These are phyloP conservation scores for Trichoderma asperellum DNA, from an alignment of 2,329 filamentous ascomycete genomes.

Conservation along the genomic window DNA sequence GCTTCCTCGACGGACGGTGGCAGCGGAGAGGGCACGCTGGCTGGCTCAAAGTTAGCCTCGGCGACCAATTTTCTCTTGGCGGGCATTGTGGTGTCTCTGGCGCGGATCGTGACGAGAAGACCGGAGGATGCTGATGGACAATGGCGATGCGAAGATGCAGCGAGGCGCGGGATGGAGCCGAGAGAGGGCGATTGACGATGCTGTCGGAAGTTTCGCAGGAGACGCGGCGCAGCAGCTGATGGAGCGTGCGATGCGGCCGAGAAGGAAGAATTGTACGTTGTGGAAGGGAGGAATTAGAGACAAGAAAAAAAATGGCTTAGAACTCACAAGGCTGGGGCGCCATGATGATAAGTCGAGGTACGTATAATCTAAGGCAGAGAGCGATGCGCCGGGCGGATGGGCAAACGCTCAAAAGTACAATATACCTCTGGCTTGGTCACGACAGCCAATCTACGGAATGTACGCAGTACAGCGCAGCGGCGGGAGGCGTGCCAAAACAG, in stretches of 20 bases:
- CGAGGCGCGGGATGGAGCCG: slow-evolving; percentile 8
- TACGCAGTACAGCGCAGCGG: slow-evolving; percentile 12
- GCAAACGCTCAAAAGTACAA: slow-evolving; percentile 7
- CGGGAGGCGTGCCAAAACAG: slow-evolving; percentile 14
- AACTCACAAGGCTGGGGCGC: slow-evolving; percentile 39
- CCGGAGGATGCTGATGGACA: background rate
- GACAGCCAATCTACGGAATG: slow-evolving; percentile 7
- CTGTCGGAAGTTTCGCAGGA: background rate
- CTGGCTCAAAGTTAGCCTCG: slow-evolving; percentile 46
- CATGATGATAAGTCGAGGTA: slow-evolving; percentile 33
- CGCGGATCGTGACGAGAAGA: background rate
- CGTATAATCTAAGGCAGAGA: slow-evolving; percentile 1
- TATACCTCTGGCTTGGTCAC: slow-evolving; percentile 8
- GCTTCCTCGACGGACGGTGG: slow-evolving; percentile 94
- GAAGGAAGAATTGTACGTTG: background rate
- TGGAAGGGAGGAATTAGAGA: slow-evolving; percentile 15
- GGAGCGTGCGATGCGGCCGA: background rate
- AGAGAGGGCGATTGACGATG: background rate
- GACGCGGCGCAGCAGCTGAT: slow-evolving; percentile 6
- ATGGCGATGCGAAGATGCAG: slow-evolving; percentile 7
- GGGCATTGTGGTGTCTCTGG: slow-evolving; percentile 36
- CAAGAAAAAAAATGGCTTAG: slow-evolving; percentile 12
- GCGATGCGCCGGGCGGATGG: slow-evolving; percentile 6
- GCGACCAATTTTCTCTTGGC: slow-evolving; percentile 43
- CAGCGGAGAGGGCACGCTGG: slow-evolving; percentile 61